Percentiles rank a stretch among this genome's conserved stretches.
Conservation (phyloP, 768 basidiomycete species). For the Amanita fuliginea region DNA sequence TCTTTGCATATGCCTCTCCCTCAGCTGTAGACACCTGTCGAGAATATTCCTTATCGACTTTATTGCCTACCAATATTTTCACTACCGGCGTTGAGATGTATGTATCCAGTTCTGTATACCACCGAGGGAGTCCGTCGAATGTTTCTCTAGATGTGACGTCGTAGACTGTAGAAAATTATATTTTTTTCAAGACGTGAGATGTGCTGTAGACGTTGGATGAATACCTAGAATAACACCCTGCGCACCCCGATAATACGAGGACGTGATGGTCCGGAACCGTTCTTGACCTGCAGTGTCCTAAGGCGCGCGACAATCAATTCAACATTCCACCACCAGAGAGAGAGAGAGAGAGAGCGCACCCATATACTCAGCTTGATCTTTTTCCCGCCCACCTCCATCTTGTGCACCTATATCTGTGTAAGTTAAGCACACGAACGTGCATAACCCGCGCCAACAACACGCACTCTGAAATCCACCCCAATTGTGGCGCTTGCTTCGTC, state of each 20-base stretch:
- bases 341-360: conserved; percentile 38
- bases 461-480: conserved; percentile 75
- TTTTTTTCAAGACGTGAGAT: too few species aligned
- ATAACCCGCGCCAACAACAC: conserved; percentile 14
- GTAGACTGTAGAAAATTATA: conserved; percentile 50
- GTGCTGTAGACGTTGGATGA: background rate
- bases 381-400: conserved; percentile 76
- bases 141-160: conserved; percentile 90
- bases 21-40: conserved; percentile 77
- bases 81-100: conserved; percentile 81
- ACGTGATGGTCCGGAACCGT: conserved; percentile 90
- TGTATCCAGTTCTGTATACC: conserved; percentile 90
- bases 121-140: conserved; percentile 88
- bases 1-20: conserved; percentile 67
- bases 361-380: conserved; percentile 93
- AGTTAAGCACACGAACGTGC: background rate
- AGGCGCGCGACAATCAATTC: too few species aligned
- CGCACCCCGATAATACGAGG: conserved; percentile 87
- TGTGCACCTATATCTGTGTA: conserved; percentile 53
- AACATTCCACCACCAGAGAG: too few species aligned
- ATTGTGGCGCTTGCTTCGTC: conserved; percentile 84
- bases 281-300: conserved; percentile 94
- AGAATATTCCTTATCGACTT: conserved; percentile 92
- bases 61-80: conserved; percentile 92
- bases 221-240: conserved; percentile 72